Evolutionary conservation across 805 yeast species (phyloP), one percentile per base, ranked within the genome.

Genomic region (Monosporozyma servazzii): DNA sequence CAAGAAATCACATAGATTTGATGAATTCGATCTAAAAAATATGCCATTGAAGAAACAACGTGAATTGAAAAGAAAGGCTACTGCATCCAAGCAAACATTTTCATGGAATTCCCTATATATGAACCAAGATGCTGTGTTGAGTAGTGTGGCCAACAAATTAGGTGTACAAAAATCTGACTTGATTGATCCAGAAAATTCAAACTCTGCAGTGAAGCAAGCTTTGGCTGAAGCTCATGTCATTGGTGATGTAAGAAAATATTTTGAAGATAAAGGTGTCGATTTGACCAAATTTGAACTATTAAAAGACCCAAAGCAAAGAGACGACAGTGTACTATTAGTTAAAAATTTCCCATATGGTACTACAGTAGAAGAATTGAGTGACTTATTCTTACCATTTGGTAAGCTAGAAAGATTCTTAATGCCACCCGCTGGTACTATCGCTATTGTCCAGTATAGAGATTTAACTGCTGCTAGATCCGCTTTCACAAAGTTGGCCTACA

Each of bases 401-500:
- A 84, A 84, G 56, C 62, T 93, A 27, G 81, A 80, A 56, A 77
- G 96, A 58, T 74, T 89, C 17, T 70, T 93, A 55, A 86, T 93
- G 88, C 99, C 99, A 15, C 96, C 96, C 5, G 86, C 95, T 5
- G 98, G 97, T 9, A 89, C 96, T 0, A 88, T 93, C 60, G 97
- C 98, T 11, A 86, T 93, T 63, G 82, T 93, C 9, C 96, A 91
- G 68, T 90, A 82, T 68, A 75, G 89, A 60, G 91, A 86, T 65
- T 71, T 82, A 2, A 84, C 95, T 13, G 74, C 85, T 45, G 98
- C 95, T 2, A 82, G 97, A 69, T 75, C 87, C 3, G 98, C 98
- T 1, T 93, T 93, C 66, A 75, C 86, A 29, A 88, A 88, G 62
- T 73, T 93, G 44, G 86, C 97, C 18, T 93, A 84, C 67, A 82